Percentiles rank a stretch among this genome's conserved stretches.
phyloP scores from a whole-genome alignment of 306 rosid genomes.

The Lathyrus aphaca region DNA sequence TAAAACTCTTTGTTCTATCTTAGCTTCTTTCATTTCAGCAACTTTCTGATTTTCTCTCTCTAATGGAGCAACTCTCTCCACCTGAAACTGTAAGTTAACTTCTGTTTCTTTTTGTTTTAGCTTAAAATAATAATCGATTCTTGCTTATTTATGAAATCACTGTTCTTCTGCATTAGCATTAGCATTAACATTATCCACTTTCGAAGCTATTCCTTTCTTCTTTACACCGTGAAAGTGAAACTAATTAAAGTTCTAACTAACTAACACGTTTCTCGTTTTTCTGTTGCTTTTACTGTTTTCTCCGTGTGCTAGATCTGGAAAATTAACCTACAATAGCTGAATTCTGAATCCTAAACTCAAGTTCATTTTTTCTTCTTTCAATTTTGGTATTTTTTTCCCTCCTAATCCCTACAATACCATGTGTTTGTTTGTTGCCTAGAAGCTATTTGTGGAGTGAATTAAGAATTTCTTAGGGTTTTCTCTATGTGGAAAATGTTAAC shows the following conservation, averaged over 20 bases:
- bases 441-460: neutral
- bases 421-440: neutral
- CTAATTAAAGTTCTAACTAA: constrained; percentile 9
- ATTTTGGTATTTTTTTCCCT: neutral
- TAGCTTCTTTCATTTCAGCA: constrained; percentile 2
- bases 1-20: neutral
- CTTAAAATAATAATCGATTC: neutral
- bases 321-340: neutral
- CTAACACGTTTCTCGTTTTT: constrained; percentile 3
- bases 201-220: neutral
- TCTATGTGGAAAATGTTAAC: constrained; percentile 3
- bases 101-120: neutral
- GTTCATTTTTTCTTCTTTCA: neutral
- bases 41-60: constrained; percentile 26
- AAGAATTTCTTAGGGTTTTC: neutral
- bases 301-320: constrained; percentile 38
- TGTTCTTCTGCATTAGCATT: constrained; percentile 3
- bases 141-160: constrained; percentile 28
- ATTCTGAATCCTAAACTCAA: constrained; percentile 14
- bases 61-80: constrained; percentile 44
- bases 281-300: constrained; percentile 3
- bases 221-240: neutral
- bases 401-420: too few relatives aligned
- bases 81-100: constrained; percentile 47
- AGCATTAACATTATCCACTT: neutral